A percentile compares a stretch with the other conserved stretches of the same genome.
Conservation (phyloP, 1,284 basidiomycete species). For the Afroboletus lepidellus region DNA sequence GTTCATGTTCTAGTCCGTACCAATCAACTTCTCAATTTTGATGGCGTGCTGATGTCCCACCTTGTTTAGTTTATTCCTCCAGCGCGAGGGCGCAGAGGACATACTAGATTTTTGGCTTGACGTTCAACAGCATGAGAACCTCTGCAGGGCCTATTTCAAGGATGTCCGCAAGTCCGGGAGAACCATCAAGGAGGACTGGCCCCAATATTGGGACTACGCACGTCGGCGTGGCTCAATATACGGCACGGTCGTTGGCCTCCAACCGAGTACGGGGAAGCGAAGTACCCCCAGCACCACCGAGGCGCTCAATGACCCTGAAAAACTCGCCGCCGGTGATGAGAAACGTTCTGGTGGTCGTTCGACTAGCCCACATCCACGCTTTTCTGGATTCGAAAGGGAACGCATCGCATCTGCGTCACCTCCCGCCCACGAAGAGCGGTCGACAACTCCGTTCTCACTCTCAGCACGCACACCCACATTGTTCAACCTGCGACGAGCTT, state of each 20-base stretch:
- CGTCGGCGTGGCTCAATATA: conserved; percentile 86
- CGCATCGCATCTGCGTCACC: conserved; percentile 49
- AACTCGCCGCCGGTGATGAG: conserved; percentile 50
- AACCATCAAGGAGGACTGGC: conserved; percentile 94
- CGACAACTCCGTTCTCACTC: conserved; percentile 77
- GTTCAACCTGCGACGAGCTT: conserved; percentile 69
- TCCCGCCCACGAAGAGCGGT: conserved; percentile 49
- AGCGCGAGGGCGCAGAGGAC: conserved; percentile 92
- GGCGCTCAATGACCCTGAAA: conserved; percentile 63
- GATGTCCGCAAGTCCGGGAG: conserved; percentile 93
- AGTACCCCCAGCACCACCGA: conserved; percentile 75
- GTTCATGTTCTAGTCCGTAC: conserved; percentile 91
- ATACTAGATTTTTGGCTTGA: conserved; percentile 98
- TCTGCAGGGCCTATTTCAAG: conserved; percentile 98
- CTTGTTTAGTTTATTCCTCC: conserved; percentile 71
- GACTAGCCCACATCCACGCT: conserved; percentile 46
- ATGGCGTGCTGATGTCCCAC: conserved; percentile 4
- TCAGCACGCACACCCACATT: conserved; percentile 69
- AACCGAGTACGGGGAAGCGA: conserved; percentile 59
- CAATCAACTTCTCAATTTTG: not conserved
- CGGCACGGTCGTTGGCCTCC: conserved; percentile 82
- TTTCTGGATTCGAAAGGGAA: conserved; percentile 46
- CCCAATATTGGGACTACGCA: conserved; percentile 92
- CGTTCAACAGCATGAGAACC: conserved; percentile 97
- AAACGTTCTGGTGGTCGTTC: conserved; percentile 47